phyloP scores from a whole-genome alignment of 2,329 filamentous ascomycete genomes.

The Parastagonospora avenae region DNA sequence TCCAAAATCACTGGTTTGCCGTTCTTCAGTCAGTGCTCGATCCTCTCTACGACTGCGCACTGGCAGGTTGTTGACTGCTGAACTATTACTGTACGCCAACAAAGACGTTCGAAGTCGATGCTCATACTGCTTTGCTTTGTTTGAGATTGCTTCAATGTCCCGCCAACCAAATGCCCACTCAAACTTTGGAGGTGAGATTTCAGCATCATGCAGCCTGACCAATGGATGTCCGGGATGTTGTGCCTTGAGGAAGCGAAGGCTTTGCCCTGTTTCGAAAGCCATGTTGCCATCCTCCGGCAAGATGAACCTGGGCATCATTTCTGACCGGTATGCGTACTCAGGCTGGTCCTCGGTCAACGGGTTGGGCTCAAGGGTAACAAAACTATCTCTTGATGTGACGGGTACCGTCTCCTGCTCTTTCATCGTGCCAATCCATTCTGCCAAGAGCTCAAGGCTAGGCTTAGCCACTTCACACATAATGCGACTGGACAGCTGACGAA shows the following conservation, averaged over 20 bases:
- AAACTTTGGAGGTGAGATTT: constrained; percentile 61
- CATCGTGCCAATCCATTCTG: constrained; percentile 75
- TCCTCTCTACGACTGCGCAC: background rate
- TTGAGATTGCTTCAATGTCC: constrained; percentile 68
- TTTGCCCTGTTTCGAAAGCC: constrained; percentile 81
- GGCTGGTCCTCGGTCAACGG: constrained; percentile 35
- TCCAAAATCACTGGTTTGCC: constrained; percentile 13
- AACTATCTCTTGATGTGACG: constrained; percentile 34
- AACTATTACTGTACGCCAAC: constrained; percentile 25
- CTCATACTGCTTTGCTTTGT: constrained; percentile 61
- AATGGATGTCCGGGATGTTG: constrained; percentile 76
- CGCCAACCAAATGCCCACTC: constrained; percentile 76
- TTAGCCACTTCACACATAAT: constrained; percentile 66
- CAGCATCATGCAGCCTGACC: constrained; percentile 57
- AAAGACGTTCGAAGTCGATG: constrained; percentile 42
- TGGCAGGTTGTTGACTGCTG: background rate
- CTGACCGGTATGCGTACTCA: constrained; percentile 67
- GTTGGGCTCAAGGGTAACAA: constrained; percentile 35
- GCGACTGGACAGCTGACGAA: constrained; percentile 69
- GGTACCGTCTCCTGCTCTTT: constrained; percentile 41
- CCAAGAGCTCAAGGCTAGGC: constrained; percentile 70
- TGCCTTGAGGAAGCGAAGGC: constrained; percentile 71
- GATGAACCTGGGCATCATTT: constrained; percentile 74
- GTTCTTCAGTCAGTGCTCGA: constrained; percentile 2
- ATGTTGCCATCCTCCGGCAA: constrained; percentile 69